Conservation (phyloP, 192 early-diverging fungal species). For the Rhizophagus clarus region DNA sequence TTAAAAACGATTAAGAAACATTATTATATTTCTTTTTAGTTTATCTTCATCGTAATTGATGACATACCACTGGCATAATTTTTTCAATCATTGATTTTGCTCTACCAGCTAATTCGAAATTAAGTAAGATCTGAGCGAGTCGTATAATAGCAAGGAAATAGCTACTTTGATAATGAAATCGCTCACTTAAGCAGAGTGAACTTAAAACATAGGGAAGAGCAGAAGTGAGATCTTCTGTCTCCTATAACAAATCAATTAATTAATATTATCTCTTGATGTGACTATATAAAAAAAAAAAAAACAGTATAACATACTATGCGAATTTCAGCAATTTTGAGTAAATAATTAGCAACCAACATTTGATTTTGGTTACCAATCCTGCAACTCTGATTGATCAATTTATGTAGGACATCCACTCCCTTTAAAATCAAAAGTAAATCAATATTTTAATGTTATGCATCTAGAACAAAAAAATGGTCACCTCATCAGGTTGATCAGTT, state of each 20-base stretch:
- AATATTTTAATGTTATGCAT: neutral
- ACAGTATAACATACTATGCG: slow-evolving; percentile 25
- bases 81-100: slow-evolving; percentile 30
- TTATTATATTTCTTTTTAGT: neutral
- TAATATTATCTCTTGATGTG: neutral
- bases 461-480: neutral
- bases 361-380: slow-evolving; percentile 20
- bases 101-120: slow-evolving; percentile 22
- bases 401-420: slow-evolving; percentile 10
- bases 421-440: neutral
- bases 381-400: slow-evolving; percentile 22
- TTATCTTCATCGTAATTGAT: neutral
- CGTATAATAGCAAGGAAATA: slow-evolving; percentile 29
- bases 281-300: no score
- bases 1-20: neutral
- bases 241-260: neutral
- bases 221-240: slow-evolving; percentile 15
- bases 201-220: slow-evolving; percentile 29
- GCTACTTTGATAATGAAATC: slow-evolving; percentile 32
- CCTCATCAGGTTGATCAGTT: slow-evolving; percentile 2
- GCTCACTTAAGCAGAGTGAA: slow-evolving; percentile 26
- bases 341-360: slow-evolving; percentile 26
- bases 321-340: slow-evolving; percentile 30
- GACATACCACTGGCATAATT: slow-evolving; percentile 26
- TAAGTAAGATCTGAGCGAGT: slow-evolving; percentile 19